phyloP scores from a whole-genome alignment of 2,329 filamentous ascomycete species.

The Plectosphaerella plurivora region DNA sequence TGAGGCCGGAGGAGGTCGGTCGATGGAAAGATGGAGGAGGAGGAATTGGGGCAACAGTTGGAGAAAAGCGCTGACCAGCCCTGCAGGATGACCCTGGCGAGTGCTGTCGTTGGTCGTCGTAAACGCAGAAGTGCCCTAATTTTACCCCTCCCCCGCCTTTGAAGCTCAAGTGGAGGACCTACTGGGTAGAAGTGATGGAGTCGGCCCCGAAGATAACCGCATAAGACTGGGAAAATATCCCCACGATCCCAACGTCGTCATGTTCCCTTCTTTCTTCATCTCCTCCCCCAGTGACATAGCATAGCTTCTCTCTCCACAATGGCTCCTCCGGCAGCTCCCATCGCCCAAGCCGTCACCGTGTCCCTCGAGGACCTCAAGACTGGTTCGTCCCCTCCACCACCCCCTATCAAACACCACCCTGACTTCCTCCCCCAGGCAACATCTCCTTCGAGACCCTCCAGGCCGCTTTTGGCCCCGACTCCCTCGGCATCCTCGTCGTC shows the following conservation, averaged over 20 bases:
- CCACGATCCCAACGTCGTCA: not conserved
- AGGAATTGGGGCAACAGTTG: not conserved
- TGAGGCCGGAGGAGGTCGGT: not conserved
- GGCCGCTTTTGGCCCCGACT: slow-evolving; percentile 83
- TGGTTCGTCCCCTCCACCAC: slow-evolving; percentile 54
- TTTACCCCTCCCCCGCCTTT: not conserved
- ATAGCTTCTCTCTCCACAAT: slow-evolving; percentile 20
- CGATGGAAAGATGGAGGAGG: not conserved
- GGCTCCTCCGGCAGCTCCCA: slow-evolving; percentile 24
- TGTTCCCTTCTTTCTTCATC: not conserved
- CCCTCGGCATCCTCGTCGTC: slow-evolving; percentile 89
- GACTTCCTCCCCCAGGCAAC: slow-evolving; percentile 64
- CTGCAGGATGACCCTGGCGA: not conserved
- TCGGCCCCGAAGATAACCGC: not conserved
- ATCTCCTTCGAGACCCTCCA: slow-evolving; percentile 66
- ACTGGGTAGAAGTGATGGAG: not conserved
- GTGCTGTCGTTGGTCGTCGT: not conserved
- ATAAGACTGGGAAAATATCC: not conserved
- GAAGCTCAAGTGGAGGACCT: not conserved
- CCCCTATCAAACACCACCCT: slow-evolving; percentile 64
- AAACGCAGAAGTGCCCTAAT: not conserved
- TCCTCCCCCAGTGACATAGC: not conserved
- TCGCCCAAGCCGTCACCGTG: slow-evolving; percentile 55
- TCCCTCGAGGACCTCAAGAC: slow-evolving; percentile 56
- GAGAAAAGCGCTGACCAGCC: not conserved